Conservation (phyloP, 441 rosid species). For the Croton setiger region DNA sequence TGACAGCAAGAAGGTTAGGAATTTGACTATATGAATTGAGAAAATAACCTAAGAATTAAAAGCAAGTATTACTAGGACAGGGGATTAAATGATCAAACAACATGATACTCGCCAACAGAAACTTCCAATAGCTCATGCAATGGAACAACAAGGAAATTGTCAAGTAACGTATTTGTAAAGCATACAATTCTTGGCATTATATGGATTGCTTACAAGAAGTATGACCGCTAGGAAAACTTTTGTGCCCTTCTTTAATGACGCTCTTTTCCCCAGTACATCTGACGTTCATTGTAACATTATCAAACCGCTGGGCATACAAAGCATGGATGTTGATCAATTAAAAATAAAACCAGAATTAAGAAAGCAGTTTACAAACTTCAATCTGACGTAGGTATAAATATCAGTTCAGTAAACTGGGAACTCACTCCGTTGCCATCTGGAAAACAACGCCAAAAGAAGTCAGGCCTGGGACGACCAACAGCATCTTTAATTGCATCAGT, state of each 20-base stretch:
- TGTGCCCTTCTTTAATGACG: conserved; percentile 79
- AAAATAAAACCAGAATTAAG: conserved; percentile 2
- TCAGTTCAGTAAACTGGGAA: conserved; percentile 8
- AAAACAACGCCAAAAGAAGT: conserved; percentile 83
- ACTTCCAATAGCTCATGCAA: neutral
- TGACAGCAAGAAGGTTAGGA: neutral
- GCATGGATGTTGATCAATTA: conserved; percentile 14
- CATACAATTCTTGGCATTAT: conserved; percentile 5
- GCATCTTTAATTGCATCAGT: conserved; percentile 78
- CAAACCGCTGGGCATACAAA: conserved; percentile 39
- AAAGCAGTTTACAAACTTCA: conserved; percentile 4
- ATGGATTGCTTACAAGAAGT: conserved; percentile 62
- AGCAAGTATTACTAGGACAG: neutral
- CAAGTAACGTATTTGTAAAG: neutral
- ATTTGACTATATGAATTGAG: neutral
- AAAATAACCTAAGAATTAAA: neutral
- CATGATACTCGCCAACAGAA: no score
- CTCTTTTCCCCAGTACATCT: conserved; percentile 60
- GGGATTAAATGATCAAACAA: neutral
- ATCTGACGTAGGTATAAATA: neutral
- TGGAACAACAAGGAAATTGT: neutral
- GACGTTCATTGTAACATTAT: conserved; percentile 55
- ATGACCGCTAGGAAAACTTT: conserved; percentile 94
- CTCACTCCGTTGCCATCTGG: conserved; percentile 80
- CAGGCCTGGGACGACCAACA: conserved; percentile 79